Percentiles rank a stretch among this genome's conserved stretches.
These are phyloP conservation scores for Cladosporium austrohemisphaericum DNA, from an alignment of 2,329 filamentous ascomycete species.

Conservation along the genomic window DNA sequence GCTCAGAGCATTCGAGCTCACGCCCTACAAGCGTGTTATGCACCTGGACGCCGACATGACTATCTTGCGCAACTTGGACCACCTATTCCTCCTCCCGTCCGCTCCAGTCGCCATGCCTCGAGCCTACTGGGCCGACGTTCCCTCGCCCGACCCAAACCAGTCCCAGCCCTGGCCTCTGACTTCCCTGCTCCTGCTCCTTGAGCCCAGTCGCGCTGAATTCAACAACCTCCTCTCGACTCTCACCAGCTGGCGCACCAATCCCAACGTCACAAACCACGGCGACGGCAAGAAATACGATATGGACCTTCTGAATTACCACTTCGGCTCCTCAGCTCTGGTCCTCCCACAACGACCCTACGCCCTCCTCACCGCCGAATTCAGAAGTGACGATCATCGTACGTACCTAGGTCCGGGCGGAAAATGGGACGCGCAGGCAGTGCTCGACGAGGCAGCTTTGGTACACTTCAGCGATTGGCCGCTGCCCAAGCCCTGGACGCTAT, in stretches of 20 bases:
- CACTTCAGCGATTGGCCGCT: conserved; percentile 69
- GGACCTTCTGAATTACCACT: conserved; percentile 61
- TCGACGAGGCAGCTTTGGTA: conserved; percentile 59
- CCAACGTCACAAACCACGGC: conserved; percentile 38
- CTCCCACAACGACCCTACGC: conserved; percentile 61
- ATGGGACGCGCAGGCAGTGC: conserved; percentile 56
- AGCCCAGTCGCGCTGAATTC: conserved; percentile 56
- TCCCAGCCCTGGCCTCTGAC: conserved; percentile 47
- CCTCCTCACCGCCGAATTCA: conserved; percentile 59
- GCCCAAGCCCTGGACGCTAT: conserved; percentile 59
- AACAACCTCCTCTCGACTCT: conserved; percentile 37
- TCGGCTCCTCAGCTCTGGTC: conserved; percentile 54
- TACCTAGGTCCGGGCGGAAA: conserved; percentile 44
- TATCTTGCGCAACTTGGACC: conserved; percentile 59
- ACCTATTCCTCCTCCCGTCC: conserved; percentile 63
- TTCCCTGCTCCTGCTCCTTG: conserved; percentile 59
- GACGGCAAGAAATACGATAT: conserved; percentile 48
- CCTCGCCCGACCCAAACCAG: conserved; percentile 1
- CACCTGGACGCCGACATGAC: conserved; percentile 61
- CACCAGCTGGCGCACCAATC: conserved; percentile 31
- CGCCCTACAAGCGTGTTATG: conserved; percentile 56
- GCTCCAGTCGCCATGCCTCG: conserved; percentile 63
- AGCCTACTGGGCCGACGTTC: conserved; percentile 57
- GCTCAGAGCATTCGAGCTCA: conserved; percentile 64
- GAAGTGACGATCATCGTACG: conserved; percentile 45